Evolutionary conservation across 208 protist genomes (phyloP).

Genomic region (Acanthamoeba rhysodes): DNA sequence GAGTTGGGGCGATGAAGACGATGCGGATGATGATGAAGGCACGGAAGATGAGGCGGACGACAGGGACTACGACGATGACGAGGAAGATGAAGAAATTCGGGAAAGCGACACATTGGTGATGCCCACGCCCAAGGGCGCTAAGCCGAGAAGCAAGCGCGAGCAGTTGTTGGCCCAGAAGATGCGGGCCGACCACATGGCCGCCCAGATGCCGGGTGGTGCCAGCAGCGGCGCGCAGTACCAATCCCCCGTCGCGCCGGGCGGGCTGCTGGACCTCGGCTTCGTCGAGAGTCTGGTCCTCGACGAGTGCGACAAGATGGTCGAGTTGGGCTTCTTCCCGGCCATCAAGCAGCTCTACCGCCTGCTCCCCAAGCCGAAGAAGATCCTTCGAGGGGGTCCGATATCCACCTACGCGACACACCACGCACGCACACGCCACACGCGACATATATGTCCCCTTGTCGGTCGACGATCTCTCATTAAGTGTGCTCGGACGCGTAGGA

Average conservation of each 20-base stretch:
- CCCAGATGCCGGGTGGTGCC: neutral
- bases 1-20: neutral
- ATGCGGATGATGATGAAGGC: neutral
- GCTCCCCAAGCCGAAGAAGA: conserved; percentile 67
- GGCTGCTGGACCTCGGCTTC: conserved; percentile 36
- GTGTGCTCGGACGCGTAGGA: neutral
- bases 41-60: conserved; percentile 55
- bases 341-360: conserved; percentile 58
- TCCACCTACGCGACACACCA: neutral
- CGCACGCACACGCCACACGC: no score
- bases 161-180: neutral
- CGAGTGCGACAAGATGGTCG: conserved; percentile 76
- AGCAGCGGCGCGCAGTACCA: neutral
- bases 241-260: neutral
- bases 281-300: conserved; percentile 71
- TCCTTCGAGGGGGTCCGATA: neutral
- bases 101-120: neutral
- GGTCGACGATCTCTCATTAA: neutral
- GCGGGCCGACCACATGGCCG: neutral
- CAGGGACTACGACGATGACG: neutral
- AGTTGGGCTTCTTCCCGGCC: conserved; percentile 74
- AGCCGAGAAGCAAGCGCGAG: neutral
- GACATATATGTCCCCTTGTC: neutral
- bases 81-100: neutral
- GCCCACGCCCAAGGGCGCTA: neutral